These are phyloP conservation scores for Hypholoma fasciculare DNA, from an alignment of 768 basidiomycete genomes.

Conservation along the genomic window DNA sequence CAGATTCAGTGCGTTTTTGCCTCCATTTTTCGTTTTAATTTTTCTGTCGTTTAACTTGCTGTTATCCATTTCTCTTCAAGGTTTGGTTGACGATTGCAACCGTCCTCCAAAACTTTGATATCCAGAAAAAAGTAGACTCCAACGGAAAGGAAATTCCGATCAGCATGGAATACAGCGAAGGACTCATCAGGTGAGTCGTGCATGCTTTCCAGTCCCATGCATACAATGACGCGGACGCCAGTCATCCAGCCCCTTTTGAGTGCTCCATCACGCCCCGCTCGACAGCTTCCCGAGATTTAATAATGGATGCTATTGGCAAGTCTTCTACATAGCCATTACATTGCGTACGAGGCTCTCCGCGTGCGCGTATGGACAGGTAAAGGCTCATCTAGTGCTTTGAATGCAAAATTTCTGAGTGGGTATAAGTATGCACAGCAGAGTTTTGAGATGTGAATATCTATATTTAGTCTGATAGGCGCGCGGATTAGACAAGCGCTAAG, in stretches of 20 bases:
- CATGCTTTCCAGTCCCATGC: neutral
- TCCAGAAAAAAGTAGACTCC: neutral
- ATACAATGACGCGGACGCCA: neutral
- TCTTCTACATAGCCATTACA: too few relatives aligned
- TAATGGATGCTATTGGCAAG: neutral
- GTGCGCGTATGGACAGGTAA: too few relatives aligned
- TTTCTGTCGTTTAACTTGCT: neutral
- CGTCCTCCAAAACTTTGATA: neutral
- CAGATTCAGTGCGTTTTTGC: neutral
- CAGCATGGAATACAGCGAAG: neutral
- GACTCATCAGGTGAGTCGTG: neutral
- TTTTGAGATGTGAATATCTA: too few relatives aligned
- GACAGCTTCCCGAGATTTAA: neutral
- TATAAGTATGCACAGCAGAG: too few relatives aligned
- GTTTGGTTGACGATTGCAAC: neutral
- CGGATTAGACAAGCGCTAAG: too few relatives aligned
- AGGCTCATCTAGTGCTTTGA: too few relatives aligned
- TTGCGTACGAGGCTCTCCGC: too few relatives aligned
- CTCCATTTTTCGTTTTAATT: neutral
- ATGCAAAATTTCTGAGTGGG: too few relatives aligned
- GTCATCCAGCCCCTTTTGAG: neutral
- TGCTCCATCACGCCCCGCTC: slow-evolving; percentile 1
- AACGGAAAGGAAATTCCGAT: neutral
- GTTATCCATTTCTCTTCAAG: neutral
- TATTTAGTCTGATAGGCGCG: too few relatives aligned